Percentiles rank a stretch among this genome's conserved stretches.
phyloP scores from a whole-genome alignment of 768 basidiomycete genomes.

The Phallus indusiatus region DNA sequence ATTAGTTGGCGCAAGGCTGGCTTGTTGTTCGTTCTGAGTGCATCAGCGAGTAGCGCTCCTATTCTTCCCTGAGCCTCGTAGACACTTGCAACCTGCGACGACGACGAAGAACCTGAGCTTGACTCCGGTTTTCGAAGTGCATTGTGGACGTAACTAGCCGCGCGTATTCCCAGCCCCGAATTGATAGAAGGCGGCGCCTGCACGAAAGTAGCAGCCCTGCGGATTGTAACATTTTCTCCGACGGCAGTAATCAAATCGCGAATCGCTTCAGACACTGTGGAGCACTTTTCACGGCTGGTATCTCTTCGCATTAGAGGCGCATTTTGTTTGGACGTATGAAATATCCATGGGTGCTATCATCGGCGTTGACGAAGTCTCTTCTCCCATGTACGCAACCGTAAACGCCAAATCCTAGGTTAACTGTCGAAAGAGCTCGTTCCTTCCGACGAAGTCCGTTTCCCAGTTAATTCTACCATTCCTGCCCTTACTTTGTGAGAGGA shows the following conservation, averaged over 20 bases:
- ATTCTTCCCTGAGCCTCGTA: slow-evolving; percentile 43
- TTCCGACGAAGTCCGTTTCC: slow-evolving; percentile 93
- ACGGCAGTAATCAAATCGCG: slow-evolving; percentile 63
- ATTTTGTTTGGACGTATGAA: slow-evolving; percentile 33
- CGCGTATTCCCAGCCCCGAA: slow-evolving; percentile 31
- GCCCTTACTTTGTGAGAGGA: slow-evolving; percentile 53
- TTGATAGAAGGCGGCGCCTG: slow-evolving; percentile 29
- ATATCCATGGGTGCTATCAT: neutral
- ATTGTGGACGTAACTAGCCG: slow-evolving; percentile 55
- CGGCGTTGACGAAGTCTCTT: slow-evolving; percentile 14
- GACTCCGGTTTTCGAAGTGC: slow-evolving; percentile 21
- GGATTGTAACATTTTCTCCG: slow-evolving; percentile 69
- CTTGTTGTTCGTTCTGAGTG: slow-evolving; percentile 20
- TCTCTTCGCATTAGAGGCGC: slow-evolving; percentile 54
- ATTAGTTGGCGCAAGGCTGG: slow-evolving; percentile 27
- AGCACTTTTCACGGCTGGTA: slow-evolving; percentile 16
- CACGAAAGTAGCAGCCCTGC: slow-evolving; percentile 42
- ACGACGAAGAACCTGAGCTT: slow-evolving; percentile 15
- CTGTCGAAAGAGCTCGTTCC: slow-evolving; percentile 71
- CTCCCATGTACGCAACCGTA: slow-evolving; percentile 66
- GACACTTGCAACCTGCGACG: slow-evolving; percentile 12
- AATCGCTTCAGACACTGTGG: slow-evolving; percentile 54
- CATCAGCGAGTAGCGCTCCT: slow-evolving; percentile 47
- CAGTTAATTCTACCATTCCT: slow-evolving; percentile 90
- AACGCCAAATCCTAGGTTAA: slow-evolving; percentile 75